Base-by-base conservation (phyloP, 768 basidiomycete species). In the Kwoniella bestiolae region DNA sequence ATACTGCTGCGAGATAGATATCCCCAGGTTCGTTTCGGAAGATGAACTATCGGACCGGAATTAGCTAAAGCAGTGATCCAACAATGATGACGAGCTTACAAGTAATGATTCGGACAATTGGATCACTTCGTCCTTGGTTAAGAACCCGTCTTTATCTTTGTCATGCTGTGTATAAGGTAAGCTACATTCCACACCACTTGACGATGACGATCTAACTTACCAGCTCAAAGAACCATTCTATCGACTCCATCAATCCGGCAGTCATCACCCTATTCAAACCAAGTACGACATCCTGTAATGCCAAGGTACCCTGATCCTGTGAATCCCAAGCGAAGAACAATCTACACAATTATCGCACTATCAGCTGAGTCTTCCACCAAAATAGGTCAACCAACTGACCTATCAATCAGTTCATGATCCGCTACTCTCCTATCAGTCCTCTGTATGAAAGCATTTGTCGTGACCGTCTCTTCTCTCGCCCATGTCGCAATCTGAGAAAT, bases 11-110 rank as follows among this genome's bases (percentile, higher is more conserved):
- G 25, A 99, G 85, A 78, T 95, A 99, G 3, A 92, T 91, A 80
- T 99, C 96, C 3, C 96, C 96, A 11, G 93, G 85, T 82, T 99
- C 96, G 80, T 89, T 92, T 14, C 96, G 89, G 87, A 99, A 99
- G 69, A 98, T 96, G 82, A 97, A 97, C 94, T 97, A 76, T 9
- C 32, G n/a, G n/a, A n/a, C n/a, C n/a, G n/a, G n/a, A 41, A n/a
- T 7, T 47, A 41, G 14, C 61, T 2, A 28, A 1, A 31, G 26
- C 44, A 46, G 44, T 11, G 26, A 11, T 8, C 23, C 12, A 8
- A 0, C 6, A 8, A 1, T 14, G 21, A 2, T 25, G 8, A 44
- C 16, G 32, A 28, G 44, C 28, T 28, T 51, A 94, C 94, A 80
- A 99, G 83, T 59, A 99, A 85, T 3, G 94, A 91, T 81, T 99